Evolutionary conservation across 805 yeast genomes (phyloP).

Genomic region (Yarrowia osloensis): DNA sequence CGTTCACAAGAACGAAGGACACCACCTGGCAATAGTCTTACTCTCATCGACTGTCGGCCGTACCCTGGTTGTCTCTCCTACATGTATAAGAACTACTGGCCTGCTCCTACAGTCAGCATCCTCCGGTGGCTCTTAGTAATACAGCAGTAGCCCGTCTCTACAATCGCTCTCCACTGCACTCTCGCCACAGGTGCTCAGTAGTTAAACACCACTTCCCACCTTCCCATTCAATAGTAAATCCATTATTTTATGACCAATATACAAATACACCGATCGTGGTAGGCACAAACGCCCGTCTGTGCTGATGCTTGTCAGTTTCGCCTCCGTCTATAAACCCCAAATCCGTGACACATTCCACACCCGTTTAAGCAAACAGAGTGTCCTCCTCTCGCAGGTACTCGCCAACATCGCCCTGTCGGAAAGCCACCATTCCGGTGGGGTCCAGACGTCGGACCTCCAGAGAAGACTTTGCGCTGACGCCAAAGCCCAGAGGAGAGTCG

Average conservation of each 20-base stretch:
- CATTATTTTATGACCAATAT: constrained; percentile 14
- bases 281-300: neutral
- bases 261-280: neutral
- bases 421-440: constrained; percentile 93
- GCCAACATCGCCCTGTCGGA: constrained; percentile 96
- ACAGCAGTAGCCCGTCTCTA: too few relatives aligned
- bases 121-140: too few relatives aligned
- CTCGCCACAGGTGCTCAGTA: too few relatives aligned
- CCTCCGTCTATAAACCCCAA: constrained; percentile 1
- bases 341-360: neutral
- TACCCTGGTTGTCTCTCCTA: too few relatives aligned
- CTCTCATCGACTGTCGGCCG: too few relatives aligned
- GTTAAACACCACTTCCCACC: too few relatives aligned
- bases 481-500: constrained; percentile 93
- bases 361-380: constrained; percentile 72
- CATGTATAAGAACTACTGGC: too few relatives aligned
- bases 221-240: neutral
- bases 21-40: too few relatives aligned
- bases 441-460: constrained; percentile 82
- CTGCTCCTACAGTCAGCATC: too few relatives aligned
- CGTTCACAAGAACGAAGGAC: too few relatives aligned
- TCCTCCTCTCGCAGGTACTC: constrained; percentile 98
- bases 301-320: constrained; percentile 27
- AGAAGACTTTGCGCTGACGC: constrained; percentile 90
- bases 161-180: too few relatives aligned